Conservation (phyloP, 768 basidiomycete genomes). For the Tylopilus rubrobrunneus region DNA sequence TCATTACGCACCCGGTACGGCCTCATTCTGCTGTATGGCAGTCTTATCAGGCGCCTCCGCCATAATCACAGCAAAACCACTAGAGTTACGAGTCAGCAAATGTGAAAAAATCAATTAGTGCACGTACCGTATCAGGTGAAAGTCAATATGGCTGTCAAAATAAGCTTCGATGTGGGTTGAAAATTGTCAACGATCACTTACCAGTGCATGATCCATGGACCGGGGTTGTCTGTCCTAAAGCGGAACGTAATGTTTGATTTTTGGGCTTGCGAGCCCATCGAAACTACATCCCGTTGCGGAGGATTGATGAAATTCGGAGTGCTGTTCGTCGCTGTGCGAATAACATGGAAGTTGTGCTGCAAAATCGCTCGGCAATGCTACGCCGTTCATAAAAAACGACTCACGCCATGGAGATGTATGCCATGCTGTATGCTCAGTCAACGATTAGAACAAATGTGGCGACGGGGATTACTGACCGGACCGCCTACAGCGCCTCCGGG, state of each 20-base stretch:
- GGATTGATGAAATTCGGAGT: conserved; percentile 37
- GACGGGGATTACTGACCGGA: conserved; percentile 21
- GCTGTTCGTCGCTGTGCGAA: conserved; percentile 31
- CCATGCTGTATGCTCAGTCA: conserved; percentile 29
- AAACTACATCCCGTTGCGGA: conserved; percentile 33
- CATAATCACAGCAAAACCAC: conserved; percentile 31
- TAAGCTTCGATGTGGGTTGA: not conserved
- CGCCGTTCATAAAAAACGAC: conserved; percentile 5
- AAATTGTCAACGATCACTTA: conserved; percentile 1
- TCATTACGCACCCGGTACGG: conserved; percentile 18
- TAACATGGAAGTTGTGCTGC: conserved; percentile 39
- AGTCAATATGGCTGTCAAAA: conserved; percentile 29
- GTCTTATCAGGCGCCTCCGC: conserved; percentile 24
- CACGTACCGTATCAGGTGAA: conserved; percentile 25
- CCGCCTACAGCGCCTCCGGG: conserved; percentile 35
- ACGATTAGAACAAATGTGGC: not conserved
- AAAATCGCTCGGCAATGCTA: not conserved
- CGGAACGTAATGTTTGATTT: conserved; percentile 48
- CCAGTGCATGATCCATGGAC: conserved; percentile 54
- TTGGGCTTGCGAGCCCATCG: conserved; percentile 32
- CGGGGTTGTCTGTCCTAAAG: conserved; percentile 64
- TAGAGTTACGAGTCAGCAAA: conserved; percentile 9
- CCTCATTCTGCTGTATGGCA: conserved; percentile 14
- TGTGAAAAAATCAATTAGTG: not conserved
- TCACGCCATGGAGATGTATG: conserved; percentile 39